Conservation (phyloP, 805 yeast genomes). For the Ogataea ramenticola region DNA sequence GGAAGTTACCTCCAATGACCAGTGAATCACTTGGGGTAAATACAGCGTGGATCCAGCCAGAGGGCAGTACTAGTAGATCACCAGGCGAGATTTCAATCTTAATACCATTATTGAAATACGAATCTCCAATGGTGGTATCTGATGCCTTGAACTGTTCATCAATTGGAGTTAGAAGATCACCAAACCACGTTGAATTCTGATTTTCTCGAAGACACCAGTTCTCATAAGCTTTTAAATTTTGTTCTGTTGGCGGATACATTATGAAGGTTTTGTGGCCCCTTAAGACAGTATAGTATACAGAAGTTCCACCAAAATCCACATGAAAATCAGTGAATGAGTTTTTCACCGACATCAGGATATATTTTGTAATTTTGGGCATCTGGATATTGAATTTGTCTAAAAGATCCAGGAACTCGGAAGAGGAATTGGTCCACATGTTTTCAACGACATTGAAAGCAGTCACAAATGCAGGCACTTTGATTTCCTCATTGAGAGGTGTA, state of each 20-base stretch:
- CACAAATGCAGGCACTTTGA: conserved; percentile 63
- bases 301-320: conserved; percentile 87
- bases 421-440: conserved; percentile 42
- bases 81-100: conserved; percentile 38
- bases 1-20: conserved; percentile 83
- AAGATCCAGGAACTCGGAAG: conserved; percentile 2
- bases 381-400: conserved; percentile 15
- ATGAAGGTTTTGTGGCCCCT: conserved; percentile 70
- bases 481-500: conserved; percentile 37
- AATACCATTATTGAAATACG: conserved; percentile 28
- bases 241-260: conserved; percentile 68
- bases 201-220: conserved; percentile 65
- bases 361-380: conserved; percentile 60
- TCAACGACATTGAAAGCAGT: conserved; percentile 61
- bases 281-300: conserved; percentile 80
- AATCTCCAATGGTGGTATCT: conserved; percentile 2
- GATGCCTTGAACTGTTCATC: neutral
- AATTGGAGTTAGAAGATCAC: conserved; percentile 31
- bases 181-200: conserved; percentile 61
- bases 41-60: conserved; percentile 93
- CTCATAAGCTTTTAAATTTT: conserved; percentile 54
- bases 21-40: conserved; percentile 75
- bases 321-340: conserved; percentile 86
- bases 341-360: conserved; percentile 78
- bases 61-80: conserved; percentile 75